phyloP scores from a whole-genome alignment of 257 asterid species.

The Solanum appendiculatum region DNA sequence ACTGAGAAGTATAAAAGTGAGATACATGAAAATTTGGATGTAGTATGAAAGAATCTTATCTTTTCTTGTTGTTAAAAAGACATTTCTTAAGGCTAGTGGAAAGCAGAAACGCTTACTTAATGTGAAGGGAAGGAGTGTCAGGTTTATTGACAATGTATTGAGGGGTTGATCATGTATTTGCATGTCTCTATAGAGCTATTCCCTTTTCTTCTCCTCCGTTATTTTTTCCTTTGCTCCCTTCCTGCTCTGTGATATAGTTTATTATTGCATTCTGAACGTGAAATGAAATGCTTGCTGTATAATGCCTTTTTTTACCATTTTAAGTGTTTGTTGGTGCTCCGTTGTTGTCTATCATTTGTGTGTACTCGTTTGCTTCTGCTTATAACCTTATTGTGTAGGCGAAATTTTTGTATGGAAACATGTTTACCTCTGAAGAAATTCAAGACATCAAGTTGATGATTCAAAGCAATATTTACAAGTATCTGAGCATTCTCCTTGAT shows the following conservation, averaged over 20 bases:
- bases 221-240: background rate
- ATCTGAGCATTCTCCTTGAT: slow-evolving; percentile 85
- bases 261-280: background rate
- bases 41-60: background rate
- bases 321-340: background rate
- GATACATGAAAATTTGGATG: background rate
- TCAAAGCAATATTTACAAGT: slow-evolving; percentile 88
- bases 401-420: slow-evolving; percentile 72
- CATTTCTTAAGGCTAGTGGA: background rate
- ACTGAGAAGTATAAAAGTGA: background rate
- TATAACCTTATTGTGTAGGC: slow-evolving; percentile 40
- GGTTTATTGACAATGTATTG: background rate
- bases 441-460: slow-evolving; percentile 93
- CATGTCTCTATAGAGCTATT: background rate
- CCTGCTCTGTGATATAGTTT: background rate
- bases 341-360: background rate
- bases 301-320: background rate
- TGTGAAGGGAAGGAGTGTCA: background rate
- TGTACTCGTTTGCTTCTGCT: background rate
- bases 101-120: background rate
- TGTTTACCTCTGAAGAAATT: slow-evolving; percentile 59
- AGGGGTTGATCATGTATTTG: background rate
- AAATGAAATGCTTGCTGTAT: background rate
- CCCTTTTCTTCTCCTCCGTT: background rate
- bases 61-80: background rate